Evolutionary conservation across 305 asterid genomes (phyloP), one percentile per base, ranked within the genome.

Genomic region (Coffea humblotiana): DNA sequence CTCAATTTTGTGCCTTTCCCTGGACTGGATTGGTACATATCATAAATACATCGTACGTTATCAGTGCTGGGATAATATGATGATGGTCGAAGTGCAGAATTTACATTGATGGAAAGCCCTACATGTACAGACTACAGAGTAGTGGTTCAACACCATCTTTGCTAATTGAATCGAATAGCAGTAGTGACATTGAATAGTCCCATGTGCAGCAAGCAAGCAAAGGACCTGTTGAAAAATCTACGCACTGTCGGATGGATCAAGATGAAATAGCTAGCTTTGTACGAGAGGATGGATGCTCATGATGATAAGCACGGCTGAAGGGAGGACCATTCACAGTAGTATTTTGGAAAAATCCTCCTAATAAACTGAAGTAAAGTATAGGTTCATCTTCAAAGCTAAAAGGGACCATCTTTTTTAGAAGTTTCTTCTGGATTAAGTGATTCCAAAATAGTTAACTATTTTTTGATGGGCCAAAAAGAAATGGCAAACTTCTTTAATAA

Each of bases 321-420:
- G 47, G 68, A 71, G 47, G 68, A 71, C 54, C 60, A 56, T 70
- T 23, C 56, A 10, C 0, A 43, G 4, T 40, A 40, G 43, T 5
- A 2, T 56, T 18, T 1, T 9, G 11, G 4, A 18, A 25, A 10
- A 63, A 63, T 14, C 15, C 35, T 2, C 2, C 14, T 6, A 27
- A 63, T 10, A n/a, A 27, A 61, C 29, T 61, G 32, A 61, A 61
- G 66, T 29, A 8, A 6, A 61, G 13, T 40, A 40, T 6, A 13
- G 70, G 70, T 12, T 65, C 43, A 27, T 3, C 16, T 11, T 13
- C 21, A 65, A 32, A 27, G 70, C 8, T 65, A 65, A 65, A 32
- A 65, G 23, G 70, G 70, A 29, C 70, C 70, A 65, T 45, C 75
- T 47, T n/a, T n/a, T n/a, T 25, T n/a, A 72, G 56, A 49, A 45